Percentiles rank a stretch among this genome's conserved stretches.
Conservation (phyloP, 345 rosid species). For the Arabidopsis arenosa region DNA sequence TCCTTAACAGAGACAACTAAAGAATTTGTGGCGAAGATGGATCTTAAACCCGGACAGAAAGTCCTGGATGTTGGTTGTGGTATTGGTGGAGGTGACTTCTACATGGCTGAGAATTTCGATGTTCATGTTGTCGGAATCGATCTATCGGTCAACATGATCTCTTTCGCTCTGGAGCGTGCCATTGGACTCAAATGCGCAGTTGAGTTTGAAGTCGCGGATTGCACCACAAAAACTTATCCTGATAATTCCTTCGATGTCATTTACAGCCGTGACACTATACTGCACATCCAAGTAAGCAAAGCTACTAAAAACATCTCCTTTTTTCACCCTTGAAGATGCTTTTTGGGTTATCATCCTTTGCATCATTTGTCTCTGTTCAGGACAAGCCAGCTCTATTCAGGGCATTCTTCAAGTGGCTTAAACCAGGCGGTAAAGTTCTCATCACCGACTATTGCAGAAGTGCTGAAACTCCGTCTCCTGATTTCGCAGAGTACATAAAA, state of each 20-base stretch:
- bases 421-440: slow-evolving; percentile 94
- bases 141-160: slow-evolving; percentile 89
- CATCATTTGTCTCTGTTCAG: slow-evolving; percentile 48
- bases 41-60: slow-evolving; percentile 87
- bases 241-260: slow-evolving; percentile 82
- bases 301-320: background rate
- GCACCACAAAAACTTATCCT: slow-evolving; percentile 80
- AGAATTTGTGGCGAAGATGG: slow-evolving; percentile 86
- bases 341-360: background rate
- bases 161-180: slow-evolving; percentile 91
- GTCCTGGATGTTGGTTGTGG: slow-evolving; percentile 99
- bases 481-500: slow-evolving; percentile 68
- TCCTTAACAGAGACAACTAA: slow-evolving; percentile 81
- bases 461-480: slow-evolving; percentile 64
- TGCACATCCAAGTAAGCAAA: slow-evolving; percentile 76
- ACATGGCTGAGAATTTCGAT: slow-evolving; percentile 86
- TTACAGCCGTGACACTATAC: slow-evolving; percentile 94
- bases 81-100: slow-evolving; percentile 96
- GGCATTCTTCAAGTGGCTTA: slow-evolving; percentile 89
- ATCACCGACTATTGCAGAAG: slow-evolving; percentile 83
- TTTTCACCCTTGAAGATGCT: slow-evolving; percentile 9
- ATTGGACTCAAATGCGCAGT: slow-evolving; percentile 86
- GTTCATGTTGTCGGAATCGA: slow-evolving; percentile 92
- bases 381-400: slow-evolving; percentile 90
- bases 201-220: slow-evolving; percentile 95